phyloP scores from a whole-genome alignment of 1,139 yeast species.

The Geotrichum cucujoidarum region DNA sequence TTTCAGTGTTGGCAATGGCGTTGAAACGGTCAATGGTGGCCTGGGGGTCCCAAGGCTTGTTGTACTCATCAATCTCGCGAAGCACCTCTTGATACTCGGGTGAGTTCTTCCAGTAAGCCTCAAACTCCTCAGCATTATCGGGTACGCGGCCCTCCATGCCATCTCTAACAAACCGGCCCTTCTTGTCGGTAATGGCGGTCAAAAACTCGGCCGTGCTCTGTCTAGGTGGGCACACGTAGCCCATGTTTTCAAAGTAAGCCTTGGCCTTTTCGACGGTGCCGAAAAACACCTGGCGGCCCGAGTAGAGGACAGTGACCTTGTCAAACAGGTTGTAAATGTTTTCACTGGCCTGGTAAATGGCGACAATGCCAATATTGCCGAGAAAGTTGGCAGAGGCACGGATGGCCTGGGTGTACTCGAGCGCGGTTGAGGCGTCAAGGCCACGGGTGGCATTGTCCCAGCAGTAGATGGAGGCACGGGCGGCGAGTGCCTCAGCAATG shows the following conservation, averaged over 20 bases:
- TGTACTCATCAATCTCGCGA: slow-evolving; percentile 40
- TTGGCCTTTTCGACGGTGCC: slow-evolving; percentile 50
- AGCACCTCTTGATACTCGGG: slow-evolving; percentile 42
- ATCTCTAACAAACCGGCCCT: slow-evolving; percentile 40
- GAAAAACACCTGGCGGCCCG: slow-evolving; percentile 53
- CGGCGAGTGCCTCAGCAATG: slow-evolving; percentile 54
- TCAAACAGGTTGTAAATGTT: slow-evolving; percentile 56
- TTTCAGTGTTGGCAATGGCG: slow-evolving; percentile 25
- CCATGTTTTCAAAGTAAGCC: slow-evolving; percentile 53
- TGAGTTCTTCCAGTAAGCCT: slow-evolving; percentile 49
- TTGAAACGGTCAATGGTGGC: slow-evolving; percentile 24
- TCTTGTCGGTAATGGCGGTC: slow-evolving; percentile 59
- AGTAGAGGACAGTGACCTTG: slow-evolving; percentile 54
- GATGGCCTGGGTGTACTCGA: slow-evolving; percentile 57
- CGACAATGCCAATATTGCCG: slow-evolving; percentile 51
- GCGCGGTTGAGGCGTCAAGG: slow-evolving; percentile 63
- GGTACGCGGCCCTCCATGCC: slow-evolving; percentile 45
- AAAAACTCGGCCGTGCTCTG: slow-evolving; percentile 57
- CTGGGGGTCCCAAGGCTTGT: slow-evolving; percentile 39
- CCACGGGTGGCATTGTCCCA: slow-evolving; percentile 75
- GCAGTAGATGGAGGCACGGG: slow-evolving; percentile 52
- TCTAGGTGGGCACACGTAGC: slow-evolving; percentile 53
- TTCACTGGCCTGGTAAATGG: slow-evolving; percentile 60
- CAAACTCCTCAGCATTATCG: slow-evolving; percentile 51
- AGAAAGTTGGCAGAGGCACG: slow-evolving; percentile 53